Conservation (phyloP, 352 stramenopile genomes). For the Phytophthora cajani region DNA sequence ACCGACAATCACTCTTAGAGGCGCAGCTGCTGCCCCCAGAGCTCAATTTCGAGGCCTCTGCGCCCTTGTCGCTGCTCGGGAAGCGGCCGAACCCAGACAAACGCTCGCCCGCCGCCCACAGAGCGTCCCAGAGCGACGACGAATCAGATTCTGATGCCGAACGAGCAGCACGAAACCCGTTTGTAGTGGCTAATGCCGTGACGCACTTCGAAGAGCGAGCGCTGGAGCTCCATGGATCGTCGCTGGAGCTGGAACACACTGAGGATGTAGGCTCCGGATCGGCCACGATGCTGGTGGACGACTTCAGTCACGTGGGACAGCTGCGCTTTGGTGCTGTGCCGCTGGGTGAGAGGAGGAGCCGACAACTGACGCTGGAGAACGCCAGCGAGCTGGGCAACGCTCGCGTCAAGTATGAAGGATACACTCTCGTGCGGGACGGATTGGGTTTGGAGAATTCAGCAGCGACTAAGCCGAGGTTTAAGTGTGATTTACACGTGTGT, state of each 20-base stretch:
- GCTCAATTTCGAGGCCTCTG: not conserved
- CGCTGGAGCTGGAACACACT: not conserved
- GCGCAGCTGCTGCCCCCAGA: not conserved
- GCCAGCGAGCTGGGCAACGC: slow-evolving; percentile 62
- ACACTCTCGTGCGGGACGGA: slow-evolving; percentile 37
- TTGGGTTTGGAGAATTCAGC: slow-evolving; percentile 9
- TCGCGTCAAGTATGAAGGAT: slow-evolving; percentile 77
- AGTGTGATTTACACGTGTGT: slow-evolving; percentile 76
- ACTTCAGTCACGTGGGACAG: slow-evolving; percentile 42
- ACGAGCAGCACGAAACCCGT: slow-evolving; percentile 3
- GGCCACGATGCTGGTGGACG: slow-evolving; percentile 54
- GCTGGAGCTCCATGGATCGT: slow-evolving; percentile 17
- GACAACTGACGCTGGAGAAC: slow-evolving; percentile 65
- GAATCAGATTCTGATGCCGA: slow-evolving; percentile 1
- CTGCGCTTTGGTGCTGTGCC: slow-evolving; percentile 65
- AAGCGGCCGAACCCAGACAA: slow-evolving; percentile 22
- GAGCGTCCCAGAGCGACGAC: slow-evolving; percentile 9
- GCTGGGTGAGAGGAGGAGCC: slow-evolving; percentile 51
- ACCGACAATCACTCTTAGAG: not conserved
- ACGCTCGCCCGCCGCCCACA: slow-evolving; percentile 1
- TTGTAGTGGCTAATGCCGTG: slow-evolving; percentile 6
- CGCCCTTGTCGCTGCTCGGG: slow-evolving; percentile 24
- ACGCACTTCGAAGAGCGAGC: slow-evolving; percentile 35
- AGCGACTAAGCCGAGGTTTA: slow-evolving; percentile 48
- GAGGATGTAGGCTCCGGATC: not conserved